Base-by-base conservation (phyloP, 352 stramenopile genomes). In the Pythium guiyangense region DNA sequence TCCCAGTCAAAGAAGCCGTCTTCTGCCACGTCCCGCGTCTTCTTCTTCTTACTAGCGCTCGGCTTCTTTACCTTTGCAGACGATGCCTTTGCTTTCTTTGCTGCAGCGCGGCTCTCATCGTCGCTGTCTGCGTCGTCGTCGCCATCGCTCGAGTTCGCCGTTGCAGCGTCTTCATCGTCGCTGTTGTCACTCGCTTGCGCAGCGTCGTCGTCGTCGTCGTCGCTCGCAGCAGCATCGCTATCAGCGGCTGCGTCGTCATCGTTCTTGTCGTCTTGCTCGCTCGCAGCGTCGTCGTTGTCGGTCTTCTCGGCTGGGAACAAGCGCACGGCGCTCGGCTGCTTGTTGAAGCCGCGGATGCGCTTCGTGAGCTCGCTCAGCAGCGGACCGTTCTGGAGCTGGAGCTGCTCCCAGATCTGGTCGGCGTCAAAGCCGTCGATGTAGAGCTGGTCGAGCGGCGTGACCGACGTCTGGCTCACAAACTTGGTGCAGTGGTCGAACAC, bases 1-100 rank as follows among this genome's bases (percentile, higher is more conserved):
- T 92, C 84, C 84, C 84, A 94, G 54, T 94, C 78, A 42, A 94
- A 94, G 62, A 94, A 94, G 0, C 80, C 80, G 44, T 92, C 84
- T 60, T 91, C 80, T 2, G 74, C 73, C 17, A 88, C 77, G 64
- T 93, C 83, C 31, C 76, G 73, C 49, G 63, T 49, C 59, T 79
- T 85, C 68, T 86, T 89, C 22, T 45, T 46, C 60, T 79, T n/a
- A n/a, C n/a, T 86, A 46, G 75, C 77, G 11, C 67, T 66, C 17
- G 14, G 17, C 43, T 60, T 67, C 48, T 67, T 64, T n/a, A n/a
- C n/a, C 44, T 42, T 54, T 4, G 62, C 52, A n/a, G n/a, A n/a
- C n/a, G n/a, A n/a, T n/a, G n/a, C n/a, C n/a, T n/a, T n/a, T n/a
- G n/a, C n/a, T 40, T 55, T 57, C 47, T 67, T 70, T 39, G 42